These are phyloP conservation scores for Ogataea sp. DNA, from an alignment of 805 yeast species.

Conservation along the genomic window DNA sequence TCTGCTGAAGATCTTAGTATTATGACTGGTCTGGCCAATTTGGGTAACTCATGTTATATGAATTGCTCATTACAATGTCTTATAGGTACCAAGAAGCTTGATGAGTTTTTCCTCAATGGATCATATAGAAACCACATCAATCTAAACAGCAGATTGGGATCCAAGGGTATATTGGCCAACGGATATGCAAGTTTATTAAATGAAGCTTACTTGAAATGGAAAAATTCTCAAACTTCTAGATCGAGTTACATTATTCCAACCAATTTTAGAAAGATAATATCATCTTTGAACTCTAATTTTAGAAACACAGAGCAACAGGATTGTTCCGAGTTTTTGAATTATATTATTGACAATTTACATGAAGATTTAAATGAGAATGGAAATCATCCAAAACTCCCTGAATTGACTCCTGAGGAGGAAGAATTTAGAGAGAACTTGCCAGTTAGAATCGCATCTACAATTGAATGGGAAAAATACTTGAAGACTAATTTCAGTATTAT, in stretches of 20 bases:
- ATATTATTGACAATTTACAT: conserved; percentile 66
- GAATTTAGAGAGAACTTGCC: conserved; percentile 62
- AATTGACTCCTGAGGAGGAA: conserved; percentile 67
- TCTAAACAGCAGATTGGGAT: conserved; percentile 63
- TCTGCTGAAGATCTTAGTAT: conserved; percentile 18
- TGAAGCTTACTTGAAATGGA: conserved; percentile 40
- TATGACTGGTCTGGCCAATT: conserved; percentile 65
- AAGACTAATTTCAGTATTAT: conserved; percentile 71
- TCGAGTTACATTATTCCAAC: conserved; percentile 44
- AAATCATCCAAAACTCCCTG: conserved; percentile 42
- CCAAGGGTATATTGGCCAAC: conserved; percentile 70
- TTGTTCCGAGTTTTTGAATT: conserved; percentile 74
- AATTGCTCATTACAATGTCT: conserved; percentile 86
- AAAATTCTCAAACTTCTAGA: conserved; percentile 2
- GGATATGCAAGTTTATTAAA: conserved; percentile 54
- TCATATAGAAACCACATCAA: conserved; percentile 63
- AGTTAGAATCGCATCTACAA: conserved; percentile 71
- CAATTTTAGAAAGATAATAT: conserved; percentile 59
- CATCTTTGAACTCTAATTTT: conserved; percentile 58
- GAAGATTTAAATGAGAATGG: conserved; percentile 76
- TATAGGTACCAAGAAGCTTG: conserved; percentile 60
- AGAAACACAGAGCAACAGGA: conserved; percentile 73
- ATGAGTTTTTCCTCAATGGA: conserved; percentile 52
- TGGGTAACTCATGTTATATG: conserved; percentile 93
- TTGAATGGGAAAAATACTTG: conserved; percentile 88